Evolutionary conservation across 2,329 filamentous ascomycete species (phyloP).

Genomic region (Botryotinia globosa): DNA sequence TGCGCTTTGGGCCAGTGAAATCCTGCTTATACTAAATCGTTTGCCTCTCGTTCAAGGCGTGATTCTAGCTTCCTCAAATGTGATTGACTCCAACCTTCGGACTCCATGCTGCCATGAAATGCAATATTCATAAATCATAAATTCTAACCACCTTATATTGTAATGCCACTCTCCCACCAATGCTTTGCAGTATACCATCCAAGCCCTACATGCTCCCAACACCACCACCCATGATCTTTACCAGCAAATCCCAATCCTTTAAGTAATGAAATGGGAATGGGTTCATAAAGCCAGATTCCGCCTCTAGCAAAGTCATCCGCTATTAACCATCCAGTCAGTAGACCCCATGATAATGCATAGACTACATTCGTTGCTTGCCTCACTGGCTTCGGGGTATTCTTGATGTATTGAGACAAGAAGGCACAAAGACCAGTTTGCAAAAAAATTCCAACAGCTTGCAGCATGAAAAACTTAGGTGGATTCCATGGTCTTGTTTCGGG

Average conservation of each 20-base stretch:
- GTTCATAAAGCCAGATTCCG: constrained; percentile 79
- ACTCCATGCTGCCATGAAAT: not conserved
- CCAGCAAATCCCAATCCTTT: constrained; percentile 63
- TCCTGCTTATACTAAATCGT: not conserved
- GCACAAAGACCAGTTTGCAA: constrained; percentile 51
- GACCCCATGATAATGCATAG: constrained; percentile 66
- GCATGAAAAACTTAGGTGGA: constrained; percentile 67
- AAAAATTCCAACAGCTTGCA: constrained; percentile 65
- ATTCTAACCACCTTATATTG: not conserved
- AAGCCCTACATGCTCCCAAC: constrained; percentile 54
- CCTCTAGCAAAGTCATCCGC: constrained; percentile 71
- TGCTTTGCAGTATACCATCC: constrained; percentile 57
- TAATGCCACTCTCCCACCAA: constrained; percentile 54
- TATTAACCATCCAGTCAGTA: constrained; percentile 62
- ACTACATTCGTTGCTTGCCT: constrained; percentile 57
- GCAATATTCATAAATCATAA: not conserved
- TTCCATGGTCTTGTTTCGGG: constrained; percentile 50
- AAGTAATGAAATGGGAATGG: constrained; percentile 72
- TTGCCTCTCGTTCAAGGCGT: not conserved
- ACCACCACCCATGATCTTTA: constrained; percentile 62
- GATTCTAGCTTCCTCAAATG: not conserved
- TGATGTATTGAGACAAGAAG: constrained; percentile 37
- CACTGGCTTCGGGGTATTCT: constrained; percentile 45
- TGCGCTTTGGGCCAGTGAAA: not conserved
- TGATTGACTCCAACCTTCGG: too few relatives aligned